phyloP scores from a whole-genome alignment of 495 filamentous ascomycete species.

The Trichoderma asperelloides region DNA sequence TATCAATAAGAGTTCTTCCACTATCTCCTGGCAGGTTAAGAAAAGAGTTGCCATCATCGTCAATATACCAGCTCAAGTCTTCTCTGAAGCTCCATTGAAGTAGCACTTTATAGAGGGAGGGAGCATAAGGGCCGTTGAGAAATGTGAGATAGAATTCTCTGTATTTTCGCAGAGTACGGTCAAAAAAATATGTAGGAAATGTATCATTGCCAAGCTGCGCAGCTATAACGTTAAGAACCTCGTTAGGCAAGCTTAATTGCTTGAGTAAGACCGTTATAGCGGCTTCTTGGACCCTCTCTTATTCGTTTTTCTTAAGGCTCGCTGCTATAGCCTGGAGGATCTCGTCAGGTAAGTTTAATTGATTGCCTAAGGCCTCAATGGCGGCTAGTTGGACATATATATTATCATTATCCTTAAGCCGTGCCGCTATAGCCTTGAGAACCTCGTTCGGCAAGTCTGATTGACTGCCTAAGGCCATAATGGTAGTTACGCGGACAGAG shows the following conservation, averaged over 20 bases:
- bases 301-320: not conserved
- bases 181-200: too few species aligned
- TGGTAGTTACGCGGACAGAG: not conserved
- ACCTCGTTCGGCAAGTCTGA: not conserved
- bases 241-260: slow-evolving; percentile 10
- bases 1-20: not conserved
- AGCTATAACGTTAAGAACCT: slow-evolving; percentile 10
- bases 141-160: not conserved
- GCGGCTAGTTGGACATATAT: not conserved
- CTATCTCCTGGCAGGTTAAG: not conserved
- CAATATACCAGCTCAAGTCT: not conserved
- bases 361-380: not conserved
- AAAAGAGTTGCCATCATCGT: not conserved
- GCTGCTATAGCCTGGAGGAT: not conserved
- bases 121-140: not conserved
- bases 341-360: not conserved
- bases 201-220: slow-evolving; percentile 11
- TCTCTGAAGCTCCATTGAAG: not conserved
- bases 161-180: not conserved
- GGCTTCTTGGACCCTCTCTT: not conserved
- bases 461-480: not conserved
- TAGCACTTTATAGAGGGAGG: not conserved
- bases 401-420: not conserved
- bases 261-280: not conserved
- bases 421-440: not conserved